Conservation (phyloP, 2,329 filamentous ascomycete genomes). For the Dactylonectria estremocensis region DNA sequence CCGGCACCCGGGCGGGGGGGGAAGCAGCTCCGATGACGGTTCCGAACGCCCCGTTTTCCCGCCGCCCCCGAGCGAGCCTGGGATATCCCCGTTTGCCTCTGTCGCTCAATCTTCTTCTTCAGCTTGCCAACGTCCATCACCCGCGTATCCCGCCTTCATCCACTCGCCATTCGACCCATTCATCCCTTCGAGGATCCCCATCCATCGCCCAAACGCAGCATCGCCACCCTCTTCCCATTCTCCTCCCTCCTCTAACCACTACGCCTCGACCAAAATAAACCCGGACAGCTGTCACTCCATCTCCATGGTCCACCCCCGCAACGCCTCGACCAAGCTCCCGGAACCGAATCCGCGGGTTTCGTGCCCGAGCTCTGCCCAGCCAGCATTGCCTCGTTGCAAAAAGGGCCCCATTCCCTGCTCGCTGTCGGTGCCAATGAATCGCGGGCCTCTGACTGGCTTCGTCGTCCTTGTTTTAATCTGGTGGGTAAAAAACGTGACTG, state of each 20-base stretch:
- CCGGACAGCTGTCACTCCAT: slow-evolving; percentile 41
- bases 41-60: slow-evolving; percentile 29
- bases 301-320: slow-evolving; percentile 48
- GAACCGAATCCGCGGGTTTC: slow-evolving; percentile 42
- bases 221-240: slow-evolving; percentile 28
- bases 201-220: slow-evolving; percentile 12
- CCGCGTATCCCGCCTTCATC: slow-evolving; percentile 2
- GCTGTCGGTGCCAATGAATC: slow-evolving; percentile 4
- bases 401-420: slow-evolving; percentile 26
- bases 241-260: not conserved
- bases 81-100: slow-evolving; percentile 37
- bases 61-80: slow-evolving; percentile 33
- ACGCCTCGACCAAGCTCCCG: slow-evolving; percentile 43
- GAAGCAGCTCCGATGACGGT: slow-evolving; percentile 36
- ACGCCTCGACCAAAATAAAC: slow-evolving; percentile 42
- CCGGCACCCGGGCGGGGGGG: slow-evolving; percentile 5
- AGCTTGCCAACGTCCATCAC: not conserved
- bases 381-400: slow-evolving; percentile 22
- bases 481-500: slow-evolving; percentile 46
- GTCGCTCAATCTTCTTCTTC: slow-evolving; percentile 2
- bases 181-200: not conserved
- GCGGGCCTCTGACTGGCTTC: slow-evolving; percentile 32
- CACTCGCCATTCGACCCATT: not conserved
- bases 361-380: slow-evolving; percentile 12
- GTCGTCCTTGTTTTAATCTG: not conserved